A percentile compares a stretch with the other conserved stretches of the same genome.
Evolutionary conservation across 2,329 filamentous ascomycete species (phyloP).

Genomic region (Calonectria pseudoreteaudii): DNA sequence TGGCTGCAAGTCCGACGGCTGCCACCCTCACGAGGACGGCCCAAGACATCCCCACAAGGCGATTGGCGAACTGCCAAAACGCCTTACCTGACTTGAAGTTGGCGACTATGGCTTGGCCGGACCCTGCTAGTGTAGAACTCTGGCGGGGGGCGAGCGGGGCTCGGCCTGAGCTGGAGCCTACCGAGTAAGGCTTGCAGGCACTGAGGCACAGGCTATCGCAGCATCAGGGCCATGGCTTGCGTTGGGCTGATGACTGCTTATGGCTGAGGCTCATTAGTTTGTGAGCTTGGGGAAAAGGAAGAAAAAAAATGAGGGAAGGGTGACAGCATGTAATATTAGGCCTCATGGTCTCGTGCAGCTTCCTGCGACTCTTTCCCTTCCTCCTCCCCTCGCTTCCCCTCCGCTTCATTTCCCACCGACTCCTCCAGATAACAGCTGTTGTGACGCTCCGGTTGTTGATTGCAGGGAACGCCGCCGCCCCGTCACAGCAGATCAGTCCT

Average conservation of each 20-base stretch:
- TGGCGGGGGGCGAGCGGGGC: conserved; percentile 35
- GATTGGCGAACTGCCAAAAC: conserved; percentile 26
- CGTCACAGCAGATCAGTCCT: neutral
- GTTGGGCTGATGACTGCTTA: conserved; percentile 23
- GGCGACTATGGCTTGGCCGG: conserved; percentile 31
- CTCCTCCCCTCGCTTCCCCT: neutral
- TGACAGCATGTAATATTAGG: conserved; percentile 2
- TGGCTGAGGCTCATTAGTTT: conserved; percentile 15
- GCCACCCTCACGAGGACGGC: neutral
- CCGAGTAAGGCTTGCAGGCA: conserved; percentile 9
- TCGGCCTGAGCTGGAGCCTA: conserved; percentile 27
- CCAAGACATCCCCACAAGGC: conserved; percentile 12
- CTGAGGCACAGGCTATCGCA: neutral
- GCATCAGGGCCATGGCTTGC: neutral
- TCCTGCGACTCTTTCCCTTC: neutral
- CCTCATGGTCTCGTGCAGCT: neutral
- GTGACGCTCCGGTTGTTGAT: neutral
- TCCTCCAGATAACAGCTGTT: neutral
- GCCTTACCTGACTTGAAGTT: conserved; percentile 30
- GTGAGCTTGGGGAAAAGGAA: neutral
- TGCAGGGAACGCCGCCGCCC: conserved; percentile 11
- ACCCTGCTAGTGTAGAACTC: conserved; percentile 35
- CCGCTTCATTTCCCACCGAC: neutral
- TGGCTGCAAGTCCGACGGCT: neutral
- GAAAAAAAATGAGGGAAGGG: neutral